Percentiles rank a stretch among this genome's conserved stretches.
Conservation (phyloP, 2,329 filamentous ascomycete species). For the Cladosporium colombiae region DNA sequence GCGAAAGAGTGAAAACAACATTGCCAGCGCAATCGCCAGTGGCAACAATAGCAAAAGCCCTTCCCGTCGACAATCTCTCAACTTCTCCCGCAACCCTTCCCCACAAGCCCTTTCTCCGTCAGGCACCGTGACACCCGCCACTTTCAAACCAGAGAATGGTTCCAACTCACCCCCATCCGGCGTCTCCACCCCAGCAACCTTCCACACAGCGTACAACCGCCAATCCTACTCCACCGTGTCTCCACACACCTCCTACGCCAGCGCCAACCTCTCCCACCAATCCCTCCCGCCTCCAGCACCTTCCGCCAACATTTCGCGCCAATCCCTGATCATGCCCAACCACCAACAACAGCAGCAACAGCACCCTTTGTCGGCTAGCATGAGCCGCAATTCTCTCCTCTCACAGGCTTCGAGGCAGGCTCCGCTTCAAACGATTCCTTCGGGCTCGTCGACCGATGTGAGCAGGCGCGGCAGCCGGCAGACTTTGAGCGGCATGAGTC, state of each 20-base stretch:
- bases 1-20: conserved; percentile 1
- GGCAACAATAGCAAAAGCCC: not conserved
- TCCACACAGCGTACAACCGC: conserved; percentile 13
- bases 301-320: conserved; percentile 12
- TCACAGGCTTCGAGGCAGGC: conserved; percentile 10
- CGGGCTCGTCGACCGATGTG: not conserved
- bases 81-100: conserved; percentile 16
- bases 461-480: conserved; percentile 6
- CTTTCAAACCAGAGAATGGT: conserved; percentile 2
- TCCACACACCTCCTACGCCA: conserved; percentile 2
- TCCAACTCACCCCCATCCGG: conserved; percentile 6
- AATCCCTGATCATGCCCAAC: conserved; percentile 8
- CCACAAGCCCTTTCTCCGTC: not conserved
- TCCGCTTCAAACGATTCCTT: not conserved
- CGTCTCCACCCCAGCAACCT: conserved; percentile 16
- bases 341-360: conserved; percentile 17
- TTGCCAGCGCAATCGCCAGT: not conserved
- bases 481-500: conserved; percentile 20
- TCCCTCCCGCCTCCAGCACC: not conserved
- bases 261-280: not conserved
- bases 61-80: conserved; percentile 12
- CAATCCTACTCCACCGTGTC: not conserved
- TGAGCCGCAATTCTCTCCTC: not conserved
- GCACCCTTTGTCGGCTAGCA: not conserved
- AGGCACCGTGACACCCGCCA: conserved; percentile 8